Base-by-base conservation (phyloP, 106 monocot genomes). In the Allium cepa region DNA sequence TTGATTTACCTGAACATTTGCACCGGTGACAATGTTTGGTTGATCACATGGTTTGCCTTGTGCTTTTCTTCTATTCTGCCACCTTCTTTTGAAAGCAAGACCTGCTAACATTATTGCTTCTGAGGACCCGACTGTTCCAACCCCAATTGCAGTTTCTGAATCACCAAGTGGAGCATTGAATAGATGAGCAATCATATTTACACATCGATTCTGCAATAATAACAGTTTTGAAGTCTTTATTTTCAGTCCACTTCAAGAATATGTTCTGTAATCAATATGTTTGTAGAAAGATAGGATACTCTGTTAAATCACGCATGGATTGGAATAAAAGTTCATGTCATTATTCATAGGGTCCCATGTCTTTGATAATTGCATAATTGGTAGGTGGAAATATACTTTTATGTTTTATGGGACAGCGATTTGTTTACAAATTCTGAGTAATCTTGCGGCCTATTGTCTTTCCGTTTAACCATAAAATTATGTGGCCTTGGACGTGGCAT, bases 21-120 rank as follows among this genome's bases (percentile, higher is more conserved):
- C 88, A 57, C 88, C 88, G 46, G 88, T 82, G 74, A 88, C 82
- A 57, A 89, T 89, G 67, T 89, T 89, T 45, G 89, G 89, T 70
- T 82, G 85, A 80, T 89, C 89, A 8, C 7, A 75, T 22, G 89
- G 89, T 59, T 82, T 82, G 0, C 85, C 85, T 62, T 77, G 69
- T 11, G 82, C 82, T 26, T 62, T 85, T 4, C 77, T 62, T 56
- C 73, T 80, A 75, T 89, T 89, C 70, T 89, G 89, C 89, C 89
- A 89, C 46, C 55, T 71, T 28, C 85, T 77, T 65, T 89, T 89
- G 75, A 89, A 82, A n/a, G 89, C 89, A 9, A 89, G 63, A 11
- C 89, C 89, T 3, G 89, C 89, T 4, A 89, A 85, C 89, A 89
- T 89, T 62, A 89, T 82, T 2, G 89, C 89, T 49, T 89, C 85